Conservation (phyloP, 495 filamentous ascomycete species). For the Podospora tetraspora region DNA sequence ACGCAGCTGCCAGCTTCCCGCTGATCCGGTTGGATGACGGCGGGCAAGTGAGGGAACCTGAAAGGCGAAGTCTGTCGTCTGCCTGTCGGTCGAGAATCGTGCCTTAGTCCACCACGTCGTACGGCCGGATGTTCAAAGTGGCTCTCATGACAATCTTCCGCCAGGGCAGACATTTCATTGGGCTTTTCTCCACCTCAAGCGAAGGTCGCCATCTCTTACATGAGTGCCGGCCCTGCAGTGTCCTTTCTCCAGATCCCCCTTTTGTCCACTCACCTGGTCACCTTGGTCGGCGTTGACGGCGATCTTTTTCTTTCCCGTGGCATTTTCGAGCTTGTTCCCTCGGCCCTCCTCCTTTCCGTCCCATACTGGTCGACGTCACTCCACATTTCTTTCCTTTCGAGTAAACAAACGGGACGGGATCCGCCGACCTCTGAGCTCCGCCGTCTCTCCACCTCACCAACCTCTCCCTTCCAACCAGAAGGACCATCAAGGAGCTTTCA, state of each 20-base stretch:
- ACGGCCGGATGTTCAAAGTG: conserved; percentile 1
- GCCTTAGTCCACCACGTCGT: conserved; percentile 10
- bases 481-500: neutral
- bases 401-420: neutral
- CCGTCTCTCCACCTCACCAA: neutral
- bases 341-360: neutral
- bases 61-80: neutral
- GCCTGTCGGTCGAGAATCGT: neutral
- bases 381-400: conserved; percentile 10
- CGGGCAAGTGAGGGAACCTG: neutral
- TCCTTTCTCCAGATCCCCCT: neutral
- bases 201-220: neutral
- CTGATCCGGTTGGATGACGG: conserved; percentile 20
- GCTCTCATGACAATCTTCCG: neutral
- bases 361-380: conserved; percentile 8
- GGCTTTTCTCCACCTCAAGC: neutral
- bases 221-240: neutral
- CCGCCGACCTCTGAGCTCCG: neutral
- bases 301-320: neutral
- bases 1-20: conserved; percentile 9
- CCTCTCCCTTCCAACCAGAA: neutral
- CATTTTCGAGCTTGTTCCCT: neutral
- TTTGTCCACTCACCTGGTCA: neutral
- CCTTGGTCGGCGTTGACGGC: neutral
- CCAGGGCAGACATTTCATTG: neutral